These are phyloP conservation scores for Cryptococcus floricola DNA, from an alignment of 1,284 basidiomycete genomes.

Conservation along the genomic window DNA sequence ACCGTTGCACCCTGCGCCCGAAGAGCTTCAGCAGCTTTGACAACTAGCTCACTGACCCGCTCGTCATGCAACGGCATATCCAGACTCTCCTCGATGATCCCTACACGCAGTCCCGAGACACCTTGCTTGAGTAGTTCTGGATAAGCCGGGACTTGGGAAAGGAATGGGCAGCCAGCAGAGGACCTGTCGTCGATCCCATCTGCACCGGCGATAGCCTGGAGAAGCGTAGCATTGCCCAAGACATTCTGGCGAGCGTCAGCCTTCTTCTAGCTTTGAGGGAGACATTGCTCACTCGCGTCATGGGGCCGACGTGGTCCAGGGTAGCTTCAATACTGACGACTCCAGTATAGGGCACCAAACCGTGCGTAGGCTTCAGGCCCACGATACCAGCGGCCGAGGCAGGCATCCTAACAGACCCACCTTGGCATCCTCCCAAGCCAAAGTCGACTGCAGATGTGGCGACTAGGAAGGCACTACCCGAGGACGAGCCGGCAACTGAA, in stretches of 20 bases:
- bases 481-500: conserved; percentile 52
- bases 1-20: conserved; percentile 16
- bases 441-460: conserved; percentile 51
- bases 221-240: conserved; percentile 51
- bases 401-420: conserved; percentile 54
- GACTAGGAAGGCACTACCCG: conserved; percentile 53
- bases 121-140: conserved; percentile 25
- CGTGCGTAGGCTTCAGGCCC: conserved; percentile 54
- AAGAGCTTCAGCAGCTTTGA: conserved; percentile 11
- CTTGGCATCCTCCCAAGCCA: conserved; percentile 55
- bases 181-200: conserved; percentile 54
- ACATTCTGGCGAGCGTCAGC: conserved; percentile 35
- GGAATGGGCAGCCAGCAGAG: conserved; percentile 51
- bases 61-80: conserved; percentile 37
- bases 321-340: conserved; percentile 50
- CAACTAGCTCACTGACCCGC: conserved; percentile 15
- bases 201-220: conserved; percentile 52
- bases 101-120: conserved; percentile 49
- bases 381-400: conserved; percentile 53
- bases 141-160: conserved; percentile 50
- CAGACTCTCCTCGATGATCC: conserved; percentile 51
- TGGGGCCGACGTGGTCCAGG: conserved; percentile 45
- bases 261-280: not conserved
- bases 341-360: conserved; percentile 55
- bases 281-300: conserved; percentile 13